Percentiles rank a stretch among this genome's conserved stretches.
Evolutionary conservation across 768 basidiomycete genomes (phyloP).

Genomic region (Mycena latifolia): DNA sequence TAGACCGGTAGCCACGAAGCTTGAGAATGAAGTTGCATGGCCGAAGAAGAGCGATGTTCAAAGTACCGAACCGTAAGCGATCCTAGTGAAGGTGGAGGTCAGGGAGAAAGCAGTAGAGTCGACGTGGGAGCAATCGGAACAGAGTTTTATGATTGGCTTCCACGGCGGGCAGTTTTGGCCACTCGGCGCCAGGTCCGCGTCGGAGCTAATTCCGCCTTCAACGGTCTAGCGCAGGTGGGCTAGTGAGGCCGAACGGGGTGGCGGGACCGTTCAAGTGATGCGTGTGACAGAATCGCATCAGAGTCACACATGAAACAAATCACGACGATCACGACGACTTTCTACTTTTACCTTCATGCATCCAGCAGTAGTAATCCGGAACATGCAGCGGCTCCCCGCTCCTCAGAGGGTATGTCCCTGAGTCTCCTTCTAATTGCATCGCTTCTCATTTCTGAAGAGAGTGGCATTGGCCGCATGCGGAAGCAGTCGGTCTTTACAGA

Average conservation of each 20-base stretch:
- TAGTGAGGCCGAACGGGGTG: conserved; percentile 9
- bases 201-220: conserved; percentile 9
- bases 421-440: too few relatives aligned
- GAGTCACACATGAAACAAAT: too few relatives aligned
- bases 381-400: too few relatives aligned
- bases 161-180: conserved; percentile 20
- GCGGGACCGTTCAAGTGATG: too few relatives aligned
- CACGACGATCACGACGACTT: too few relatives aligned
- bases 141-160: conserved; percentile 15
- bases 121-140: conserved; percentile 6
- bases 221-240: conserved; percentile 6
- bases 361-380: too few relatives aligned
- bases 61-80: conserved; percentile 12
- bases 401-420: too few relatives aligned
- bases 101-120: conserved; percentile 17
- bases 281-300: too few relatives aligned
- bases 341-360: too few relatives aligned
- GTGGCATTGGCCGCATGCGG: too few relatives aligned
- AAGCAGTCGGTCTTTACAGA: too few relatives aligned
- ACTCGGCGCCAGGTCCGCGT: conserved; percentile 13
- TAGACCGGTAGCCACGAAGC: conserved; percentile 15
- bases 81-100: conserved; percentile 18
- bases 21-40: conserved; percentile 18
- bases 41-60: conserved; percentile 14
- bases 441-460: too few relatives aligned